Conservation (phyloP, 2,329 filamentous ascomycete species). For the Orbilia blumenaviensis region DNA sequence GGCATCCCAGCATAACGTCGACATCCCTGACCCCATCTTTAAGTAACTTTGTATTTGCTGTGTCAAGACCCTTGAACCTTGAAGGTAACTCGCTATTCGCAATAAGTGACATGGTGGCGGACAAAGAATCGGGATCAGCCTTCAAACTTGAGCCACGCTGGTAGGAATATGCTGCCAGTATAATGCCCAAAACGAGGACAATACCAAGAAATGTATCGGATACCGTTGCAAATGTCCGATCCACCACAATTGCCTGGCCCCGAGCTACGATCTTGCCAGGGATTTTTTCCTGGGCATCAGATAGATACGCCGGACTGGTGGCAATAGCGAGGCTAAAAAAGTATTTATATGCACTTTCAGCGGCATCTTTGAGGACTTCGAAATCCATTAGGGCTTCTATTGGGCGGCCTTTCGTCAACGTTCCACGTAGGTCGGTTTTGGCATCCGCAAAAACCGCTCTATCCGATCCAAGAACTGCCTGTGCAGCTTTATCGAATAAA, state of each 20-base stretch:
- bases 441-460: slow-evolving; percentile 1
- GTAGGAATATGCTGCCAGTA: slow-evolving; percentile 11
- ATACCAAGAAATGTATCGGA: slow-evolving; percentile 4
- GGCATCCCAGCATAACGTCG: not conserved
- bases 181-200: not conserved
- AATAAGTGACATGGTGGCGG: slow-evolving; percentile 4
- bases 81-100: not conserved
- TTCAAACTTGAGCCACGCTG: not conserved
- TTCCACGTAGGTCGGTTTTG: too few relatives aligned
- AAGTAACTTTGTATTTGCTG: not conserved
- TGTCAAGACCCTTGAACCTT: not conserved
- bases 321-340: slow-evolving; percentile 21
- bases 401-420: not conserved
- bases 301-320: slow-evolving; percentile 17
- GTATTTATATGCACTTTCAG: not conserved
- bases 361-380: not conserved
- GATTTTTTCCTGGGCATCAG: not conserved
- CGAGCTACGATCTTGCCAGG: not conserved
- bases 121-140: slow-evolving; percentile 28
- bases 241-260: slow-evolving; percentile 2
- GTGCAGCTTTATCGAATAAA: not conserved
- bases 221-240: slow-evolving; percentile 25
- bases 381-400: not conserved
- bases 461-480: slow-evolving; percentile 21
- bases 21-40: not conserved